Evolutionary conservation across 2,329 filamentous ascomycete genomes (phyloP).

Genomic region (Fusarium poae): DNA sequence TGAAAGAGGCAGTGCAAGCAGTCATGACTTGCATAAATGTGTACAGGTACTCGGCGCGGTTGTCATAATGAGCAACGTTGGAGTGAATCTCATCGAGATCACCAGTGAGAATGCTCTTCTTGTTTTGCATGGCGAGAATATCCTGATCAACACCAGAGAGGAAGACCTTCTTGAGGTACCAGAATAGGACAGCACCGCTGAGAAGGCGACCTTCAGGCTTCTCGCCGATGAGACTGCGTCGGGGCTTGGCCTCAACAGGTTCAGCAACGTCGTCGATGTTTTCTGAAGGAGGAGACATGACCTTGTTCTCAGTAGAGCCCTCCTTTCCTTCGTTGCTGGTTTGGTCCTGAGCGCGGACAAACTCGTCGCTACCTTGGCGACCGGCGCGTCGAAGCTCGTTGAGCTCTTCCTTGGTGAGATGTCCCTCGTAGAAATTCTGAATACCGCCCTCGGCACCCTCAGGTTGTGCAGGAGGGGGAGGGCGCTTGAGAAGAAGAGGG

Average conservation of each 20-base stretch:
- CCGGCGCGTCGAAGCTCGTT: slow-evolving; percentile 55
- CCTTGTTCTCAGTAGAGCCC: slow-evolving; percentile 37
- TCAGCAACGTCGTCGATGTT: slow-evolving; percentile 5
- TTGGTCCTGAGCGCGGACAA: slow-evolving; percentile 42
- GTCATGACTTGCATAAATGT: slow-evolving; percentile 72
- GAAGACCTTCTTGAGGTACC: slow-evolving; percentile 45
- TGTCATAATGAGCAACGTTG: slow-evolving; percentile 70
- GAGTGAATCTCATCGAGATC: slow-evolving; percentile 69
- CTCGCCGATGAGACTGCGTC: slow-evolving; percentile 38
- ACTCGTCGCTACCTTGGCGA: slow-evolving; percentile 37
- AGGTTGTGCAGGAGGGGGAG: slow-evolving; percentile 67
- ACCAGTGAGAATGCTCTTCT: slow-evolving; percentile 64
- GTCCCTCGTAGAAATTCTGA: slow-evolving; percentile 68
- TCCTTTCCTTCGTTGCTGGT: slow-evolving; percentile 43
- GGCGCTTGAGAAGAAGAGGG: slow-evolving; percentile 64
- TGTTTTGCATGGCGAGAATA: slow-evolving; percentile 47
- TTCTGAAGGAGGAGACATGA: slow-evolving; percentile 30
- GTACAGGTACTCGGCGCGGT: slow-evolving; percentile 68
- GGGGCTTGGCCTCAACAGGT: slow-evolving; percentile 23
- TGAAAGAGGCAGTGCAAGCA: slow-evolving; percentile 73
- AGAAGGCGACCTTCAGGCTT: slow-evolving; percentile 38
- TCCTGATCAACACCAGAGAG: slow-evolving; percentile 49
- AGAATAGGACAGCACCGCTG: slow-evolving; percentile 38
- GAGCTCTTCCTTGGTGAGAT: slow-evolving; percentile 66
- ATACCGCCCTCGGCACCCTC: slow-evolving; percentile 72